These are phyloP conservation scores for Malassezia globosa DNA, from an alignment of 1,284 basidiomycete genomes.

Conservation along the genomic window DNA sequence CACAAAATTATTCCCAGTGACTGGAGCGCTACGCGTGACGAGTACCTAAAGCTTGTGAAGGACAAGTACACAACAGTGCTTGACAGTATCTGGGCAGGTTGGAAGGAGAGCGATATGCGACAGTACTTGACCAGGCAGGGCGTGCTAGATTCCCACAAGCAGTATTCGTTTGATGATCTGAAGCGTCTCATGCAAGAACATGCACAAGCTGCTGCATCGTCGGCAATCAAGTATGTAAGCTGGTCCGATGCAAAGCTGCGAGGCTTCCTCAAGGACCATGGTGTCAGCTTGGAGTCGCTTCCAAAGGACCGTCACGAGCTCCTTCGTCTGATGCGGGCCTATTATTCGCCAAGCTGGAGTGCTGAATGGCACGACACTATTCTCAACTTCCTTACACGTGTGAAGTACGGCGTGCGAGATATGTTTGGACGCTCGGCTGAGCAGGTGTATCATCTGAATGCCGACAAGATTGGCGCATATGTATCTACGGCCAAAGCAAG, in stretches of 20 bases:
- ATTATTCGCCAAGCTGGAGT: slow-evolving; percentile 24
- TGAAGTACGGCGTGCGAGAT: slow-evolving; percentile 8
- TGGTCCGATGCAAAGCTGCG: slow-evolving; percentile 41
- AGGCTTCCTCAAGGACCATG: slow-evolving; percentile 31
- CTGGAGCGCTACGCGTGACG: slow-evolving; percentile 31
- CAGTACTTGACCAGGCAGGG: slow-evolving; percentile 35
- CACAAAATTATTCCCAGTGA: slow-evolving; percentile 35
- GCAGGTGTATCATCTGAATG: slow-evolving; percentile 6
- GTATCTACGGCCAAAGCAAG: slow-evolving; percentile 3
- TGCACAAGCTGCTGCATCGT: slow-evolving; percentile 21
- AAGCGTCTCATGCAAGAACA: slow-evolving; percentile 31
- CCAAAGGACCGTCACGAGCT: slow-evolving; percentile 37
- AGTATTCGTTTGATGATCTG: slow-evolving; percentile 38
- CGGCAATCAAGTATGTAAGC: slow-evolving; percentile 31
- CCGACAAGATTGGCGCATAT: slow-evolving; percentile 12
- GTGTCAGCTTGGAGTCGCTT: slow-evolving; percentile 26
- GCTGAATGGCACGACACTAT: background rate
- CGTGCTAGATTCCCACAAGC: slow-evolving; percentile 26
- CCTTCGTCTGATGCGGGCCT: slow-evolving; percentile 39
- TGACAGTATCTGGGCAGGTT: slow-evolving; percentile 29
- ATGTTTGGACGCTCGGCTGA: slow-evolving; percentile 6
- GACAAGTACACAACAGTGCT: slow-evolving; percentile 30
- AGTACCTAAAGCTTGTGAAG: slow-evolving; percentile 24
- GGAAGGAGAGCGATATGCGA: slow-evolving; percentile 39
- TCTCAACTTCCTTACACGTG: background rate